Evolutionary conservation across 2,329 filamentous ascomycete genomes (phyloP).

Genomic region (Ascochyta lentis): DNA sequence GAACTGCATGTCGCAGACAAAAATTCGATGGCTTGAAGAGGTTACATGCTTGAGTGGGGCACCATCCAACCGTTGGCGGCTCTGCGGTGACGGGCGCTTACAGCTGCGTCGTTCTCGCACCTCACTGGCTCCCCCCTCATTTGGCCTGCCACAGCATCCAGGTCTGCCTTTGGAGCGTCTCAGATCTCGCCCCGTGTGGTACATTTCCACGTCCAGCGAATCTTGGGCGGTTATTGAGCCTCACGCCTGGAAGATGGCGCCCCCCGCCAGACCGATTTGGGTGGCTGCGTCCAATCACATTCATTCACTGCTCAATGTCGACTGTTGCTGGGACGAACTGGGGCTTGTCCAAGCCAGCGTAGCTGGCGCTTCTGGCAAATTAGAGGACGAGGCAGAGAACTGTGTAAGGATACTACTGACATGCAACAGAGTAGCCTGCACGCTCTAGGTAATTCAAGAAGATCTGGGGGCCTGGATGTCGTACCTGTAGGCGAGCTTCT

Average conservation of each 20-base stretch:
- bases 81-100: slow-evolving; percentile 35
- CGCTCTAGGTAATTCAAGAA: slow-evolving; percentile 14
- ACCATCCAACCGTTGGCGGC: slow-evolving; percentile 31
- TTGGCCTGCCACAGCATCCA: slow-evolving; percentile 38
- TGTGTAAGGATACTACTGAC: slow-evolving; percentile 21
- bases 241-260: slow-evolving; percentile 42
- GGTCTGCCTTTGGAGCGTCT: slow-evolving; percentile 44
- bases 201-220: slow-evolving; percentile 44
- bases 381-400: slow-evolving; percentile 21
- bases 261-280: slow-evolving; percentile 36
- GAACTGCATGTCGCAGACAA: slow-evolving; percentile 10
- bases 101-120: slow-evolving; percentile 18
- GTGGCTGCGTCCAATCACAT: slow-evolving; percentile 43
- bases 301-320: slow-evolving; percentile 24
- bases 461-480: slow-evolving; percentile 5
- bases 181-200: slow-evolving; percentile 43
- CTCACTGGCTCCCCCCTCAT: slow-evolving; percentile 39
- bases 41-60: slow-evolving; percentile 20
- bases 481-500: slow-evolving; percentile 2
- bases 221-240: slow-evolving; percentile 47
- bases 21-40: slow-evolving; percentile 9
- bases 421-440: not conserved
- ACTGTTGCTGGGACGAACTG: slow-evolving; percentile 34
- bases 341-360: slow-evolving; percentile 33
- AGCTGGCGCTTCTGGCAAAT: slow-evolving; percentile 37